Conservation (phyloP, 148 eudicot species). For the Chenopodium suecicum region DNA sequence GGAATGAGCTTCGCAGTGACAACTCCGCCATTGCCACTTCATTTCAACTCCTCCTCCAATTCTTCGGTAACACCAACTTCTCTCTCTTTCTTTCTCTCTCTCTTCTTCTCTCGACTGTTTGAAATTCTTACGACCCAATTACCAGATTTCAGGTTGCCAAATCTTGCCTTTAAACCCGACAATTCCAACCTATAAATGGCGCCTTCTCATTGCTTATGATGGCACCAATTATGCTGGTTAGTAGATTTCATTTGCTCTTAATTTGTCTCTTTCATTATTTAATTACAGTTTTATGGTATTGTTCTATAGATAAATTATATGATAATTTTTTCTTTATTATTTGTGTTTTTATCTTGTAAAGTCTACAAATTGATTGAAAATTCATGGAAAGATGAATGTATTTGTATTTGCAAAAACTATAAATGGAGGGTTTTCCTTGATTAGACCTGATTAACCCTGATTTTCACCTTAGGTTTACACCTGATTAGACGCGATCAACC, state of each 20-base stretch:
- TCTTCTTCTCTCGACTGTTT: not conserved
- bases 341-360: not conserved
- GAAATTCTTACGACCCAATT: not conserved
- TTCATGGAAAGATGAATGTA: not conserved
- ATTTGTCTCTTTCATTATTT: not conserved
- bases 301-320: no score
- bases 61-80: slow-evolving; percentile 17
- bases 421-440: no score
- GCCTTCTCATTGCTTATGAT: slow-evolving; percentile 47
- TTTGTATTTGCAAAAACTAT: not conserved
- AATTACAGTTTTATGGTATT: no score
- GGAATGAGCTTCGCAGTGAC: slow-evolving; percentile 25
- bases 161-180: slow-evolving; percentile 17
- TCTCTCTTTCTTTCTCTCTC: not conserved
- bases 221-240: slow-evolving; percentile 43
- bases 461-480: no score
- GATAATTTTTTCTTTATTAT: not conserved
- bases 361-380: not conserved
- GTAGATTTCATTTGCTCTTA: not conserved
- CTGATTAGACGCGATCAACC: no score
- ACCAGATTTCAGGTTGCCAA: slow-evolving; percentile 20
- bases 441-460: no score
- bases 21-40: slow-evolving; percentile 13
- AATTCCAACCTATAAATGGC: slow-evolving; percentile 52
- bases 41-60: not conserved